These are phyloP conservation scores for Corrigiola litoralis DNA, from an alignment of 179 eudicot genomes.

Conservation along the genomic window DNA sequence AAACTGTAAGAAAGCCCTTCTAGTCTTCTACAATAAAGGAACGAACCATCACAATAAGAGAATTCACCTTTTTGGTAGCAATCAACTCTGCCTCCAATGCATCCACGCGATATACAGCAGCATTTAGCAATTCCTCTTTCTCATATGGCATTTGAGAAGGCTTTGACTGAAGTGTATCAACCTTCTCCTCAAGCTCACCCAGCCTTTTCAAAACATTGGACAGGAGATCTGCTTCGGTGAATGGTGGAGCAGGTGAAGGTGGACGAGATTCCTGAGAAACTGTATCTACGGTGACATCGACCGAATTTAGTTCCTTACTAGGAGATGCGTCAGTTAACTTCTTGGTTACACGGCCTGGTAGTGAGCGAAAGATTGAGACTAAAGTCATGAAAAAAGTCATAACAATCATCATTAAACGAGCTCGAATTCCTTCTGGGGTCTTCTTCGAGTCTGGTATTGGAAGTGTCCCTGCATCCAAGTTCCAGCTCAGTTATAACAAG, in stretches of 20 bases:
- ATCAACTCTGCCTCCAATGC: conserved; percentile 98
- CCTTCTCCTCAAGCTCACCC: conserved; percentile 88
- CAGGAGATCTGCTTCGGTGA: conserved; percentile 52
- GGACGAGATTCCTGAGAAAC: conserved; percentile 54
- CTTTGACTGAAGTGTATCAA: conserved; percentile 66
- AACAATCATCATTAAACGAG: conserved; percentile 46
- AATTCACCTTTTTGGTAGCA: conserved; percentile 88
- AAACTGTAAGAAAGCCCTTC: neutral
- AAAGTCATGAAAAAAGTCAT: conserved; percentile 63
- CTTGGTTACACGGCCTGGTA: conserved; percentile 40
- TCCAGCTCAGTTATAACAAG: neutral
- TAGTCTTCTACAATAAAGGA: neutral
- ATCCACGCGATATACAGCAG: conserved; percentile 96
- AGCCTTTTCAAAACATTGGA: conserved; percentile 72
- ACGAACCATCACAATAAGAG: neutral
- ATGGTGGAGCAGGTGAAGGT: conserved; percentile 71
- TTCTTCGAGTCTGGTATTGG: conserved; percentile 34
- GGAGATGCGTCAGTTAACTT: conserved; percentile 43
- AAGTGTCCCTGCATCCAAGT: conserved; percentile 35
- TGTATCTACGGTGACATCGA: conserved; percentile 36
- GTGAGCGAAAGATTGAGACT: conserved; percentile 46
- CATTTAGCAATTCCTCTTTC: conserved; percentile 93
- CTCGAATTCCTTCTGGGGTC: conserved; percentile 45
- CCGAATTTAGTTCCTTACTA: conserved; percentile 17
- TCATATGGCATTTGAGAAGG: conserved; percentile 95